A percentile compares a stretch with the other conserved stretches of the same genome.
Evolutionary conservation across 345 rosid genomes (phyloP).

Genomic region (Reutealis trisperma): DNA sequence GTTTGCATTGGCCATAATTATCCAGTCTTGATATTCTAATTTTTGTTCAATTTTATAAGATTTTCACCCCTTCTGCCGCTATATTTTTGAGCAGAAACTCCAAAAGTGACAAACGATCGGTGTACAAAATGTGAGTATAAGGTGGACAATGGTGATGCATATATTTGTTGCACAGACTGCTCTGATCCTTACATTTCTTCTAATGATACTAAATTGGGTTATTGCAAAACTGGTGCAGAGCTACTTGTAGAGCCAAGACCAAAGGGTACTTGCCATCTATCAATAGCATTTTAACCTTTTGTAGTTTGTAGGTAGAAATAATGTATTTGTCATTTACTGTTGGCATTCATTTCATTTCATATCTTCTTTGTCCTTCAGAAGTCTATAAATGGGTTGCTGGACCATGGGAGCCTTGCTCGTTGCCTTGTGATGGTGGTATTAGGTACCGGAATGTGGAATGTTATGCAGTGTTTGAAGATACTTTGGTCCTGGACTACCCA

Average conservation of each 20-base stretch:
- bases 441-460: constrained; percentile 12
- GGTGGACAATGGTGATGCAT: constrained; percentile 4
- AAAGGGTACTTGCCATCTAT: background rate
- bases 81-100: background rate
- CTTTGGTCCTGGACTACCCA: background rate
- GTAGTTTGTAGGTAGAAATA: background rate
- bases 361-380: background rate
- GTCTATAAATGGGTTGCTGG: constrained; percentile 11
- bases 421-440: constrained; percentile 7
- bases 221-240: constrained; percentile 16
- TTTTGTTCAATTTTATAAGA: background rate
- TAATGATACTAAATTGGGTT: constrained; percentile 3
- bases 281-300: background rate
- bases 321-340: background rate
- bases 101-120: background rate
- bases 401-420: constrained; percentile 11
- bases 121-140: background rate
- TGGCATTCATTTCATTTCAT: too few relatives aligned
- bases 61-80: background rate
- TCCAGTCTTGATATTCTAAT: background rate
- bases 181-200: background rate
- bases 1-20: too few relatives aligned
- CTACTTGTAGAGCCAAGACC: constrained; percentile 6
- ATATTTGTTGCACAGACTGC: constrained; percentile 7
- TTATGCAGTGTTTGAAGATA: constrained; percentile 9